Percentiles rank a stretch among this genome's conserved stretches.
Conservation (phyloP, 2,329 filamentous ascomycete species). For the Emergomyces orientalis region DNA sequence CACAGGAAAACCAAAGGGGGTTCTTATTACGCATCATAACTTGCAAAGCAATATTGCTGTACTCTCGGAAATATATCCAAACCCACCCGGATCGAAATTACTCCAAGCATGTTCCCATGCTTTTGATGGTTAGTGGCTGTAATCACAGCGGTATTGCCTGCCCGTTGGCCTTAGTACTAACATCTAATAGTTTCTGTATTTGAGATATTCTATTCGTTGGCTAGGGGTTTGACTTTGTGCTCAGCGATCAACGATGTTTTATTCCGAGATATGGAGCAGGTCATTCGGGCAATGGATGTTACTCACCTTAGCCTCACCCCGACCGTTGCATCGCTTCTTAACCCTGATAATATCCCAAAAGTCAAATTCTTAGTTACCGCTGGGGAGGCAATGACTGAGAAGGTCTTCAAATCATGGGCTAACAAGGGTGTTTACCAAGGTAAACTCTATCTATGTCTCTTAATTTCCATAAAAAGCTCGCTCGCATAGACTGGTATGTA, state of each 20-base stretch:
- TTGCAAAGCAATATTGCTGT: slow-evolving; percentile 65
- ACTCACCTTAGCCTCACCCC: slow-evolving; percentile 82
- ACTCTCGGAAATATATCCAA: slow-evolving; percentile 58
- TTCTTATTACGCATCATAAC: slow-evolving; percentile 66
- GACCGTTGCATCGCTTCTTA: slow-evolving; percentile 68
- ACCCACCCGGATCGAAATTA: slow-evolving; percentile 46
- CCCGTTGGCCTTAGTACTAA: slow-evolving; percentile 13
- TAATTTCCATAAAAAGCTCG: not conserved
- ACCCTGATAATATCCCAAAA: slow-evolving; percentile 56
- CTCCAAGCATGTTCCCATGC: slow-evolving; percentile 76
- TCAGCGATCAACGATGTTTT: slow-evolving; percentile 64
- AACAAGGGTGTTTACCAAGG: slow-evolving; percentile 61
- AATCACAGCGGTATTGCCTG: not conserved
- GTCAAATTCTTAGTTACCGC: slow-evolving; percentile 72
- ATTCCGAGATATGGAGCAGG: slow-evolving; percentile 60
- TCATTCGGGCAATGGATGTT: slow-evolving; percentile 54
- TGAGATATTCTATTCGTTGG: slow-evolving; percentile 82
- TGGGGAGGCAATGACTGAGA: slow-evolving; percentile 67
- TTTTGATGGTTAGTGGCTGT: slow-evolving; percentile 51
- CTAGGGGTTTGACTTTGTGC: slow-evolving; percentile 67
- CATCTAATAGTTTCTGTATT: slow-evolving; percentile 61
- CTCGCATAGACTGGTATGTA: not conserved
- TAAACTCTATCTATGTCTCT: slow-evolving; percentile 14
- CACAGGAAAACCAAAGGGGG: slow-evolving; percentile 70
- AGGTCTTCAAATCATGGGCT: slow-evolving; percentile 62